Percentiles rank a stretch among this genome's conserved stretches.
These are phyloP conservation scores for Fusarium incarnatum DNA, from an alignment of 2,329 filamentous ascomycete genomes.

Conservation along the genomic window DNA sequence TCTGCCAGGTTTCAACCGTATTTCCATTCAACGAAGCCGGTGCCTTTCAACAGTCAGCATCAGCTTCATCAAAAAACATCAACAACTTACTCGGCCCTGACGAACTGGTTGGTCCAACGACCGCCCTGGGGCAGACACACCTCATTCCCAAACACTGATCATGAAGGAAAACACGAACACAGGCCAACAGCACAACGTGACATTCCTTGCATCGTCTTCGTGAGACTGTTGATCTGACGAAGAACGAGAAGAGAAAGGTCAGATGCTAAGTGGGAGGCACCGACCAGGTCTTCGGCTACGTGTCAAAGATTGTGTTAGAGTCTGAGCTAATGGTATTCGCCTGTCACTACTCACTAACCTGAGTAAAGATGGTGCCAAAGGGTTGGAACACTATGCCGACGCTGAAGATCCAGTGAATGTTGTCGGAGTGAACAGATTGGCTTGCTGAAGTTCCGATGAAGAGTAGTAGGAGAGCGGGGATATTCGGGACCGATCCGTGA, in stretches of 20 bases:
- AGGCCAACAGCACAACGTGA: neutral
- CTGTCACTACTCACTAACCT: neutral
- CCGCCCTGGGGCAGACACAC: too few relatives aligned
- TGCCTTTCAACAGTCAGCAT: too few relatives aligned
- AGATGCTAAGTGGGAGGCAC: neutral
- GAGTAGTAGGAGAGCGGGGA: constrained; percentile 64
- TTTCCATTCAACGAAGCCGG: too few relatives aligned
- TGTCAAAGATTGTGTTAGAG: neutral
- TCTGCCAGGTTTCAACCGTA: too few relatives aligned
- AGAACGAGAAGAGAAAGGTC: neutral
- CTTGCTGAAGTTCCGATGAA: constrained; percentile 64
- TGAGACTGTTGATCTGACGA: neutral
- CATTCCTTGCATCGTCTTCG: neutral
- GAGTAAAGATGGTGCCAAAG: constrained; percentile 61
- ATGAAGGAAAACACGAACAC: neutral
- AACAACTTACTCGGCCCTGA: too few relatives aligned
- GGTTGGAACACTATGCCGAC: constrained; percentile 49
- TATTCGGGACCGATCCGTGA: constrained; percentile 62
- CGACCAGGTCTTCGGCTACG: neutral
- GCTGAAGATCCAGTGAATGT: constrained; percentile 57
- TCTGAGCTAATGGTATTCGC: neutral
- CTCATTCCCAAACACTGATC: too few relatives aligned
- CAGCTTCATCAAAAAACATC: too few relatives aligned
- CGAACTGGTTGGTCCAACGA: too few relatives aligned
- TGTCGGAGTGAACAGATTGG: constrained; percentile 65